Base-by-base conservation (phyloP, 495 filamentous ascomycete species). In the Lophiostoma macrostomum region DNA sequence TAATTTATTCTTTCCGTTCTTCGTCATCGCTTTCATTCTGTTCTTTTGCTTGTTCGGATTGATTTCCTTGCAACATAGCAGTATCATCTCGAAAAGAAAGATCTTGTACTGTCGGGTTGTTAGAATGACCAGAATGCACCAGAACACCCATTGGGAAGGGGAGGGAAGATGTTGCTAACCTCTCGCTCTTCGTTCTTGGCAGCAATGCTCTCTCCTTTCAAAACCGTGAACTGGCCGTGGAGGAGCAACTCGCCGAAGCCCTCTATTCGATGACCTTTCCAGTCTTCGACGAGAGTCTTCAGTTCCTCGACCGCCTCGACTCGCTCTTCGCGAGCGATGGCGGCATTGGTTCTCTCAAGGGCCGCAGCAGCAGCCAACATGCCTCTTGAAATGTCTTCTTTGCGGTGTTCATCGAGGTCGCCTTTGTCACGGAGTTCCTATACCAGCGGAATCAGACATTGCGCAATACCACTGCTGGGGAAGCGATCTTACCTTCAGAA, bases 11-110 rank as follows among this genome's bases (percentile, higher is more conserved):
- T 87, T 87, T 43, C 81, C 78, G 64, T 86, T 91, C 56, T 79
- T 82, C 67, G 83, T 80, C 48, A 82, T 79, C 38, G 82, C 73
- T 1, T 86, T 74, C 53, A 84, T 78, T 8, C 43, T 23, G 35
- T 80, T 80, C 63, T 89, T 87, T 68, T 79, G 85, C 71, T 96
- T 97, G 64, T 85, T 87, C 2, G 86, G 84, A 44, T 87, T 85
- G 35, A 91, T 76, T 63, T 98, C 93, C 73, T 97, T 98, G 83
- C 93, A 98, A 63, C 93, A 98, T 19, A 98, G 81, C 18, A 98
- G 77, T 43, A 98, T 98, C 56, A 82, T 84, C 67, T 97, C 87
- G 67, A 98, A 98, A 25, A 98, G 81, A 69, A 95, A 98, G 44
- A 98, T 95, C 63, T 93, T 90, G 68, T 97, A 98, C 89, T 97